Evolutionary conservation across 2,329 filamentous ascomycete genomes (phyloP), one percentile per base, ranked within the genome.

Genomic region (Daldinia eschscholtzii): DNA sequence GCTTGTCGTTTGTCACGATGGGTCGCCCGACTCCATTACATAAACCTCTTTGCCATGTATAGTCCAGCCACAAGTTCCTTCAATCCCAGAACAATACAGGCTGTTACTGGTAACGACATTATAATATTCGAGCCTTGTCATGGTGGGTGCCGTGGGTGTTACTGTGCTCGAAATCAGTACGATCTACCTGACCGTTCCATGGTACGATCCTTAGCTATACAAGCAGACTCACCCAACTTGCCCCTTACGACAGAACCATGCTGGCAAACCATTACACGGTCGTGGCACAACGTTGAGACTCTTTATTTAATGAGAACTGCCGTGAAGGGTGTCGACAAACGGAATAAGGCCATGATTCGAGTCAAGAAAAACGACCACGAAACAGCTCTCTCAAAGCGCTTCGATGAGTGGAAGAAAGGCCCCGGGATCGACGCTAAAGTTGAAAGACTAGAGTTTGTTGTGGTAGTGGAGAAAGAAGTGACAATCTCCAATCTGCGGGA

Each of bases 101-200:
- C 64, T 39, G 50, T 78, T n/a, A 74, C 74, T 28, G 59, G 72
- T 10, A n/a, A 50, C 1, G 77, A 79, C 55, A 73, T 79, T 41
- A 73, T 79, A 18, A 53, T 76, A 15, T 74, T 75, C 13, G 77
- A 79, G 57, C 77, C 77, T 15, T 79, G 77, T 39, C 75, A 77
- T 23, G 72, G 63, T 15, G 76, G 73, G 6, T 79, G 77, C 57
- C 65, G 77, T 48, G 73, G 67, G 7, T 72, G 62, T 26, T 73
- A 74, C 65, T 79, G 77, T 50, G 74, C 76, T 13, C 72, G 73
- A 28, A 37, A 68, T 42, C 75, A 78, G 33, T 79, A 78, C 61
- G 48, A 41, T 20, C 67, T 67, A 6, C 66, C 65, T 9, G 76
- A 78, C 64, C 76, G 76, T 60, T 52, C 60, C 4, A 60, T 52